Evolutionary conservation across 805 yeast genomes (phyloP), one percentile per base, ranked within the genome.

Genomic region (Barnettozyma wickerhamii): DNA sequence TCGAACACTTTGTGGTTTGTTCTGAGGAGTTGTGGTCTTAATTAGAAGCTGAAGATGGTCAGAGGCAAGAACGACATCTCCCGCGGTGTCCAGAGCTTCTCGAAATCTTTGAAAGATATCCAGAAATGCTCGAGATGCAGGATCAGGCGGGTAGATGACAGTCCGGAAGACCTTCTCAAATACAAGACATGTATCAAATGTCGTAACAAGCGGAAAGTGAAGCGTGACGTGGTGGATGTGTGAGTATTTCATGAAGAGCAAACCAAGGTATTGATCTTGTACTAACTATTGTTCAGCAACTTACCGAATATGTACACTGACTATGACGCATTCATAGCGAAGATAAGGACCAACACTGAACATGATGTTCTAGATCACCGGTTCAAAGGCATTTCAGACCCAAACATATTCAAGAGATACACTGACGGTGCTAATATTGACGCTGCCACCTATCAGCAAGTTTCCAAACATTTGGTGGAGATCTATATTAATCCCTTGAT

Each of bases 61-160:
- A 23, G 12, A 23, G 12, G 26, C 9, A 23, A 23, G 12, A 12
- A 9, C 9, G 26, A 23, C 12, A 12, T 9, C 9, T 23, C 26
- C 9, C 21, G 35, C 10, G 38, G 38, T 4, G 35, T 23, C 7
- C 34, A 38, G 19, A 17, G 37, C 12, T 34, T 38, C 33, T 27
- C 23, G 10, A n/a, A 29, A 12, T 5, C 13, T 5, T 2, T 6
- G n/a, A 12, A 33, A 3, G 33, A 35, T 5, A 13, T 37, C 7
- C 64, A 59, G 49, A 69, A 69, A 41, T 69, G 75, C 43, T 62
- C 74, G 1, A 57, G 75, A 29, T 69, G 75, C 46, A 52, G 74
- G 14, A 69, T 65, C 18, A 68, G 65, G 33, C 47, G 75, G 39
- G 20, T 50, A 1, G 48, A 51, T 17, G 75, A 69, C 44, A 49